phyloP scores from a whole-genome alignment of 306 rosid genomes.

The Aeschynomene evenia region DNA sequence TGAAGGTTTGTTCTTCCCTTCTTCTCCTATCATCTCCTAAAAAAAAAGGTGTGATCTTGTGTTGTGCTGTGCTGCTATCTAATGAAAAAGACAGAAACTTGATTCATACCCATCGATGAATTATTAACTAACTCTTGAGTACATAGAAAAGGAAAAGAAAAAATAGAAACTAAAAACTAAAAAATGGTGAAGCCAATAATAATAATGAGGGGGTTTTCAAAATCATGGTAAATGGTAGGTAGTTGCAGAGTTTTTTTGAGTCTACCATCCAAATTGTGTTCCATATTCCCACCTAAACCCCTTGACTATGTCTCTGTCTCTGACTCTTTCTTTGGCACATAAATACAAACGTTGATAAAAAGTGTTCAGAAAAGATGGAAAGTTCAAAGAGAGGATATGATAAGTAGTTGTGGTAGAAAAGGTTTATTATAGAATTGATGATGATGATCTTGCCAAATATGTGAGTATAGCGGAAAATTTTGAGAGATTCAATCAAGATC shows the following conservation, averaged over 20 bases:
- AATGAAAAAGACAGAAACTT: constrained; percentile 22
- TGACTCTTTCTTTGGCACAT: constrained; percentile 31
- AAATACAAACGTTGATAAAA: constrained; percentile 20
- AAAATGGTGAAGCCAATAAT: not conserved
- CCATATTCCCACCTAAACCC: constrained; percentile 67
- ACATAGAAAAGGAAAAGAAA: not conserved
- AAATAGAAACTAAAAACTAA: not conserved
- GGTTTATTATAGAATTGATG: constrained; percentile 21
- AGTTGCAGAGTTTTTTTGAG: constrained; percentile 47
- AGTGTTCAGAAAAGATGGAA: constrained; percentile 29
- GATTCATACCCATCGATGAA: constrained; percentile 47
- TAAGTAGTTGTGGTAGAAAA: not conserved
- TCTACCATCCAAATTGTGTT: constrained; percentile 16
- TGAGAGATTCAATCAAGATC: not conserved
- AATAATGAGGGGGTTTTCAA: not conserved
- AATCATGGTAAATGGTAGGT: constrained; percentile 31
- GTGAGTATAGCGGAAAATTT: not conserved
- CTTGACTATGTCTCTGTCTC: constrained; percentile 54
- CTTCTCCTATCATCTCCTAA: constrained; percentile 51
- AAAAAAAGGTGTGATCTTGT: not conserved
- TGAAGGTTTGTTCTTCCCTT: constrained; percentile 33
- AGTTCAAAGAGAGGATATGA: constrained; percentile 52
- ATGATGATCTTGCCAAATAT: constrained; percentile 4
- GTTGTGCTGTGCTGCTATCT: too few species aligned
- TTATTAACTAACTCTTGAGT: constrained; percentile 35